Evolutionary conservation across 108 stramenopile species (phyloP), one percentile per base, ranked within the genome.

Genomic region (Discostella stelligeroides): DNA sequence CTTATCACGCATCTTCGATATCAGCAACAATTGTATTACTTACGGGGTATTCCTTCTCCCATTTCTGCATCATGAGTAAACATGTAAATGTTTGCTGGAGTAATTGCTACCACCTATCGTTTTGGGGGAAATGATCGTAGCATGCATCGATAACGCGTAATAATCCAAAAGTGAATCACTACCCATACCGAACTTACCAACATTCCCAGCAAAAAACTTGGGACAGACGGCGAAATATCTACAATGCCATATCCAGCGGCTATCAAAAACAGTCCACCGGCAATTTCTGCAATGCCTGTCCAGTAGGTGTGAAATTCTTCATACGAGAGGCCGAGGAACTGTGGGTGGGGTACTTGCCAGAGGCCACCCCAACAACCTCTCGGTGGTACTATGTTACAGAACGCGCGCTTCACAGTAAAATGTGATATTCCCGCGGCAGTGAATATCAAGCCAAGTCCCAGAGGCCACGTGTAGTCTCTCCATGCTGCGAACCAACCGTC

Each of bases 41-140:
- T 28, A 55, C 54, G 84, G 56, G 86, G 73, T 48, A 85, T 64
- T 24, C 81, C 76, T 53, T 66, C 74, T 29, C 82, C 80, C 73
- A 89, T 79, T 39, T 81, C 84, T 15, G 86, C 88, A 72, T 88
- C 93, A 68, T 96, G 95, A 9, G 95, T 93, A 62, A 75, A 91
- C 91, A 92, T 93, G 75, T 93, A 96, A 41, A 92, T 86, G 45
- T 96, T 96, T 4, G 95, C 93, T 15, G 92, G 92, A 25, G 95
- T 95, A 1, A 96, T 83, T 15, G 80, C 86, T 17, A 84, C 23
- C 9, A 88, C 54, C 54, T 55, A 24, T 15, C 0, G 29, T 30
- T n/a, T n/a, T n/a, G 27, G 4, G 4, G 9, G 15, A 55, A 29
- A 4, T 29, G 7, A 55, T 25, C 29, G 27, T 10, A 55, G 25